These are phyloP conservation scores for Sclerotinia nivalis DNA, from an alignment of 2,329 filamentous ascomycete species.

Conservation along the genomic window DNA sequence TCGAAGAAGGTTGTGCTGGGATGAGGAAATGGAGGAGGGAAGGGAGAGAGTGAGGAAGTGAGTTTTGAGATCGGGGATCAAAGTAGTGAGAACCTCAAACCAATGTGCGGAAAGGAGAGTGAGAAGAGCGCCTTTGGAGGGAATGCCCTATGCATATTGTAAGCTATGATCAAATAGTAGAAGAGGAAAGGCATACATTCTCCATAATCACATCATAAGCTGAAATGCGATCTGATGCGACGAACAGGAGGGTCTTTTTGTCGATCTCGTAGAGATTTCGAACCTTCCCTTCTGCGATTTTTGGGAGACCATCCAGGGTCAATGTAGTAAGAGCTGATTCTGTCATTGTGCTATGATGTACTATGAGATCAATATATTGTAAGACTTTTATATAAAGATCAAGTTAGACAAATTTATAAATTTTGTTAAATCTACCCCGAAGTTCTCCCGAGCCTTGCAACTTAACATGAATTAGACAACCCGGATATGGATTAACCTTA, in stretches of 20 bases:
- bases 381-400: neutral
- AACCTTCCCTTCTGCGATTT: slow-evolving; percentile 59
- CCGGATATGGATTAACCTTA: neutral
- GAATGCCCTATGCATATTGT: slow-evolving; percentile 56
- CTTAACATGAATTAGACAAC: neutral
- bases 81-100: slow-evolving; percentile 61
- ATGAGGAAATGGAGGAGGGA: slow-evolving; percentile 50
- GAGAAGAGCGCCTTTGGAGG: slow-evolving; percentile 65
- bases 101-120: slow-evolving; percentile 68
- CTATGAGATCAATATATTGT: neutral
- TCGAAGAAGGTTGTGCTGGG: slow-evolving; percentile 47
- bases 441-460: neutral
- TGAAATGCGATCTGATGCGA: slow-evolving; percentile 87
- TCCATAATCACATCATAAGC: slow-evolving; percentile 91
- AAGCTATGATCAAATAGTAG: slow-evolving; percentile 32
- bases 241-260: slow-evolving; percentile 72
- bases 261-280: slow-evolving; percentile 78
- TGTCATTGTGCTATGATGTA: slow-evolving; percentile 1
- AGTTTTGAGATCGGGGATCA: slow-evolving; percentile 59
- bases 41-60: slow-evolving; percentile 63
- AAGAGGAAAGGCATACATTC: slow-evolving; percentile 61
- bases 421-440: neutral
- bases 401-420: neutral
- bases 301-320: slow-evolving; percentile 13
- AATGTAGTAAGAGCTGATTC: slow-evolving; percentile 17